Conservation (phyloP, 768 basidiomycete genomes). For the Pulveroboletus ravenelii region DNA sequence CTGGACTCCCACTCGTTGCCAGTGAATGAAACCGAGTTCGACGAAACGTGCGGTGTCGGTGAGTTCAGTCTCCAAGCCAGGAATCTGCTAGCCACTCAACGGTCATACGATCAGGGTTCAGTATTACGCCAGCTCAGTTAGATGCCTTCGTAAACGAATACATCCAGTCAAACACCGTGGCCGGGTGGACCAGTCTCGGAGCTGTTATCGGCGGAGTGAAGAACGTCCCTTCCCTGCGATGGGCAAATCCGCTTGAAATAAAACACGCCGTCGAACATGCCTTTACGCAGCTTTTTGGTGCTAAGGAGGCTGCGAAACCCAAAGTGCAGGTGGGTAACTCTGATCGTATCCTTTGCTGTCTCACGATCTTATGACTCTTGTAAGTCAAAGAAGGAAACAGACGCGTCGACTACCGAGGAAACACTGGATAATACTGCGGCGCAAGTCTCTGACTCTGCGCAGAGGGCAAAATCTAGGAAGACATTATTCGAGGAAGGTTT, state of each 20-base stretch:
- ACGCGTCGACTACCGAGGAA: slow-evolving; percentile 12
- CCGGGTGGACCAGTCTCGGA: slow-evolving; percentile 77
- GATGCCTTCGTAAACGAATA: slow-evolving; percentile 50
- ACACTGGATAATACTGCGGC: slow-evolving; percentile 19
- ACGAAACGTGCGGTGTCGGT: slow-evolving; percentile 86
- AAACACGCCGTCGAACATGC: slow-evolving; percentile 75
- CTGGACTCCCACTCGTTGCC: slow-evolving; percentile 56
- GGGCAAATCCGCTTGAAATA: slow-evolving; percentile 80
- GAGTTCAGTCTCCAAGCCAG: slow-evolving; percentile 25
- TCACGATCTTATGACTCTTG: slow-evolving; percentile 16
- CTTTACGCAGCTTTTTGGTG: slow-evolving; percentile 65
- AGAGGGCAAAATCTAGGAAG: slow-evolving; percentile 38
- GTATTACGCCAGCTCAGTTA: slow-evolving; percentile 65
- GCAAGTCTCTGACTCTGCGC: slow-evolving; percentile 33
- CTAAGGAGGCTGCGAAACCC: slow-evolving; percentile 60
- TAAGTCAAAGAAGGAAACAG: slow-evolving; percentile 47
- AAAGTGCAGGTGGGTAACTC: slow-evolving; percentile 54
- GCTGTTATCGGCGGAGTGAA: slow-evolving; percentile 61
- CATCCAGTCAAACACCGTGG: slow-evolving; percentile 46
- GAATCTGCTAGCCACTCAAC: neutral
- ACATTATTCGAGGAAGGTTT: slow-evolving; percentile 93
- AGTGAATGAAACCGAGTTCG: slow-evolving; percentile 65
- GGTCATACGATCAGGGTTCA: slow-evolving; percentile 58
- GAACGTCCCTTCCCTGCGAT: slow-evolving; percentile 58
- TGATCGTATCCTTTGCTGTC: neutral